Percentiles rank a stretch among this genome's conserved stretches.
Evolutionary conservation across 2,329 filamentous ascomycete species (phyloP).

Genomic region (Fusarium sp.): DNA sequence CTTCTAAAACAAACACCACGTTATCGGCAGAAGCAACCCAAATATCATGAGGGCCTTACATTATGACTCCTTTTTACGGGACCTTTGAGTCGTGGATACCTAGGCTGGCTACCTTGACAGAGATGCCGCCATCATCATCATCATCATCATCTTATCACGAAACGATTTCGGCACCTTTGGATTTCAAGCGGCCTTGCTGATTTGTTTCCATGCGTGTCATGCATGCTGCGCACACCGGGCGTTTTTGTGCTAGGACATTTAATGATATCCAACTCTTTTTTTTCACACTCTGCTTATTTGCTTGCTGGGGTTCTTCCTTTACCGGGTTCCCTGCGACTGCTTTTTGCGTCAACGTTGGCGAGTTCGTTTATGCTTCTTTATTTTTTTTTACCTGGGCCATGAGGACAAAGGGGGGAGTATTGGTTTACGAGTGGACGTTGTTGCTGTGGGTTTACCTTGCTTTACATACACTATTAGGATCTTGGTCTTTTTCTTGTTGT

Average conservation of each 20-base stretch:
- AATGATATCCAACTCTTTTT: slow-evolving; percentile 47
- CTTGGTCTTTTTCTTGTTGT: background rate
- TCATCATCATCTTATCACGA: slow-evolving; percentile 25
- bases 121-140: slow-evolving; percentile 27
- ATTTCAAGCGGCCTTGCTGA: slow-evolving; percentile 24
- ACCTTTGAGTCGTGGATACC: slow-evolving; percentile 18
- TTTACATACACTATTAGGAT: slow-evolving; percentile 15
- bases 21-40: background rate
- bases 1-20: slow-evolving; percentile 5
- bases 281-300: slow-evolving; percentile 21
- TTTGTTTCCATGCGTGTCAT: slow-evolving; percentile 34
- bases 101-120: slow-evolving; percentile 21
- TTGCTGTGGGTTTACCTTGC: slow-evolving; percentile 8
- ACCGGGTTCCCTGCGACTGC: slow-evolving; percentile 1
- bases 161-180: slow-evolving; percentile 37
- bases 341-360: slow-evolving; percentile 6
- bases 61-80: slow-evolving; percentile 11
- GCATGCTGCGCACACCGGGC: slow-evolving; percentile 28
- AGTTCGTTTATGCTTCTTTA: background rate
- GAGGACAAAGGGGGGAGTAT: slow-evolving; percentile 30
- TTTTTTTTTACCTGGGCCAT: background rate
- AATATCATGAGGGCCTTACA: slow-evolving; percentile 2
- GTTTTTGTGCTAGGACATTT: slow-evolving; percentile 46
- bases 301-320: slow-evolving; percentile 9
- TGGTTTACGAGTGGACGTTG: slow-evolving; percentile 35